These are phyloP conservation scores for Phytophthora fragariae DNA, from an alignment of 352 stramenopile species.

Conservation along the genomic window DNA sequence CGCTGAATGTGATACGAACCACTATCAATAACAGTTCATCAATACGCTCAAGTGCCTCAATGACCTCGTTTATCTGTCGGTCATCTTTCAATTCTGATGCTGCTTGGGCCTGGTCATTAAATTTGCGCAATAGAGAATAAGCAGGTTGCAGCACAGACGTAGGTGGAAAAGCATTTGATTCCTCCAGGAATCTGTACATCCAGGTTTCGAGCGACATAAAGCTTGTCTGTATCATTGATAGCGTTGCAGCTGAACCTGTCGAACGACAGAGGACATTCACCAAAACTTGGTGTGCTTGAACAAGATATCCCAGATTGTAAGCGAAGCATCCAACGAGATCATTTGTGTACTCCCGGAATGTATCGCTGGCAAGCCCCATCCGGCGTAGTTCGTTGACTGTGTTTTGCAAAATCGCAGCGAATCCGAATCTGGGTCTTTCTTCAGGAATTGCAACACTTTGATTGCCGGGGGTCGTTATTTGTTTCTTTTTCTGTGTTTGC, in stretches of 20 bases:
- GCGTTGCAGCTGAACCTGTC: conserved; percentile 3
- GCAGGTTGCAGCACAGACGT: conserved; percentile 27
- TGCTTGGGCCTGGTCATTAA: conserved; percentile 8
- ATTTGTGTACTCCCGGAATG: conserved; percentile 17
- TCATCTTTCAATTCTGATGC: conserved; percentile 16
- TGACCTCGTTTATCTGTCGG: conserved; percentile 17
- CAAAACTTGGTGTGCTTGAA: conserved; percentile 24
- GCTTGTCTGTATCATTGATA: conserved; percentile 7
- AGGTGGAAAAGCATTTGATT: conserved; percentile 1
- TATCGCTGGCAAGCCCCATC: conserved; percentile 11
- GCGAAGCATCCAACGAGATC: conserved; percentile 27
- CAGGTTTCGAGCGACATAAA: conserved; percentile 5
- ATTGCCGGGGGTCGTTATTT: background rate
- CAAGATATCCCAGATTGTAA: conserved; percentile 35
- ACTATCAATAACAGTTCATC: conserved; percentile 37
- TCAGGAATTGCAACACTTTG: background rate
- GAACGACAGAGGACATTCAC: conserved; percentile 3
- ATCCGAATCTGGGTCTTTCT: conserved; percentile 8
- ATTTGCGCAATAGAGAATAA: conserved; percentile 5
- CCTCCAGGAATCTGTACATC: conserved; percentile 28
- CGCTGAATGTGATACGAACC: conserved; percentile 20
- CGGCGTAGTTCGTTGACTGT: conserved; percentile 17
- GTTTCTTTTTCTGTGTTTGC: conserved; percentile 22
- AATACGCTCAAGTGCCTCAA: conserved; percentile 27
- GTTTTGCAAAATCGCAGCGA: conserved; percentile 19